Percentiles rank a stretch among this genome's conserved stretches.
Conservation (phyloP, 202 grass and related monocot species). For the Saccharum hybrid region DNA sequence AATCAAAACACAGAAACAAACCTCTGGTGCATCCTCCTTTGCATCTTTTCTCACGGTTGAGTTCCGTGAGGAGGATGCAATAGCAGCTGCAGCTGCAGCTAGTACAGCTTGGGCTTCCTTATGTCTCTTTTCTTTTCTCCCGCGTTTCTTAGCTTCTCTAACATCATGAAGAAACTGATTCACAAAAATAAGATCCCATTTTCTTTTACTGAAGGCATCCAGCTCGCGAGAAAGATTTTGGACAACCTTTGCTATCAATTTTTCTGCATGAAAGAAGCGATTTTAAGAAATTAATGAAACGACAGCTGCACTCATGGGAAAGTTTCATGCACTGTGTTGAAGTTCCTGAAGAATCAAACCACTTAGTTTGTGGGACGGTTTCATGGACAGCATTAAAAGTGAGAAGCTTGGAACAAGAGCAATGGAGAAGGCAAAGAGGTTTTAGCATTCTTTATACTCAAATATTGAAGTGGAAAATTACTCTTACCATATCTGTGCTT, state of each 20-base stretch:
- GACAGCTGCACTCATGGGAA: constrained; percentile 3
- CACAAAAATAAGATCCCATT: constrained; percentile 93
- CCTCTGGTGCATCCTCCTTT: constrained; percentile 66
- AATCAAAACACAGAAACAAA: constrained; percentile 43
- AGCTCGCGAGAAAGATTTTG: constrained; percentile 76
- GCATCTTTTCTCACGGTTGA: constrained; percentile 79
- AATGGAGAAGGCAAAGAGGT: constrained; percentile 29
- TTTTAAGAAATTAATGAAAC: constrained; percentile 30
- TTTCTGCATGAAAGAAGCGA: constrained; percentile 53
- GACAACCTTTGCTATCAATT: constrained; percentile 74
- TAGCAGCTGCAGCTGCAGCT: constrained; percentile 83
- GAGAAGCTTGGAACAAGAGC: constrained; percentile 22
- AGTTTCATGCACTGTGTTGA: constrained; percentile 3
- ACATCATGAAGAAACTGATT: constrained; percentile 94
- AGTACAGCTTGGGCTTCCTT: constrained; percentile 97
- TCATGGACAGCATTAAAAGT: constrained; percentile 12
- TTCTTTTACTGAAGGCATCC: constrained; percentile 69
- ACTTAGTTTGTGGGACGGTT: constrained; percentile 7
- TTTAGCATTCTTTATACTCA: constrained; percentile 26
- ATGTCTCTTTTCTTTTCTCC: constrained; percentile 93
- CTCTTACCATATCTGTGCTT: constrained; percentile 80
- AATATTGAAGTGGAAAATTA: constrained; percentile 17
- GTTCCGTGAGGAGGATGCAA: constrained; percentile 79
- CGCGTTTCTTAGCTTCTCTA: constrained; percentile 95
- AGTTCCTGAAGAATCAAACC: not conserved